Conservation (phyloP, 2,329 filamentous ascomycete genomes). For the Juglanconis sp. region DNA sequence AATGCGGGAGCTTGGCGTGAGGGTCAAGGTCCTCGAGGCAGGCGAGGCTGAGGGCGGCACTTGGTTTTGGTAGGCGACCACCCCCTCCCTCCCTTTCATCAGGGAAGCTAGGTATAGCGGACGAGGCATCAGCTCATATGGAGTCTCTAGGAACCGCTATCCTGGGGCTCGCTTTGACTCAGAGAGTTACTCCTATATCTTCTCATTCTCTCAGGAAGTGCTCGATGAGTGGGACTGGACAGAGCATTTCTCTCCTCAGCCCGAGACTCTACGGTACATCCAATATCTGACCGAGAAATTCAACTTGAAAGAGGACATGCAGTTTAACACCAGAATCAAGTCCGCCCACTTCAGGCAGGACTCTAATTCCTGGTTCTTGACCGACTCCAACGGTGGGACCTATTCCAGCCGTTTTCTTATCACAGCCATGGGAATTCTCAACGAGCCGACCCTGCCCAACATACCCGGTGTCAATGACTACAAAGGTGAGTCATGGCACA, state of each 20-base stretch:
- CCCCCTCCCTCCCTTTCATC: no score
- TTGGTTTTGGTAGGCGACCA: neutral
- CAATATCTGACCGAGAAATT: slow-evolving; percentile 35
- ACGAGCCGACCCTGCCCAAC: slow-evolving; percentile 5
- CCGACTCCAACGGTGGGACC: neutral
- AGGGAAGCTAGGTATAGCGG: neutral
- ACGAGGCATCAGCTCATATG: neutral
- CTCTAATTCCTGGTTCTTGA: slow-evolving; percentile 4
- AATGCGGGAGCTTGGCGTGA: slow-evolving; percentile 6
- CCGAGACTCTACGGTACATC: slow-evolving; percentile 38
- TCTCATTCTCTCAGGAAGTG: slow-evolving; percentile 38
- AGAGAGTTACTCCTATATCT: slow-evolving; percentile 43
- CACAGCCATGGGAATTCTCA: slow-evolving; percentile 4
- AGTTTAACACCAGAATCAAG: slow-evolving; percentile 4
- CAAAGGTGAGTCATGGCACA: slow-evolving; percentile 5
- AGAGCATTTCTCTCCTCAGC: slow-evolving; percentile 30
- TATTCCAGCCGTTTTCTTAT: neutral
- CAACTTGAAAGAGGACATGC: neutral
- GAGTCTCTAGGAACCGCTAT: neutral
- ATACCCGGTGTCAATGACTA: slow-evolving; percentile 1
- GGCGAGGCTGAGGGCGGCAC: slow-evolving; percentile 3
- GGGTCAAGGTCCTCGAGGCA: slow-evolving; percentile 2
- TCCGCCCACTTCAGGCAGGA: slow-evolving; percentile 14
- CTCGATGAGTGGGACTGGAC: slow-evolving; percentile 41
- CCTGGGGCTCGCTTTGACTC: slow-evolving; percentile 39